These are phyloP conservation scores for Clitocybe nebularis DNA, from an alignment of 1,284 basidiomycete genomes.

Conservation along the genomic window DNA sequence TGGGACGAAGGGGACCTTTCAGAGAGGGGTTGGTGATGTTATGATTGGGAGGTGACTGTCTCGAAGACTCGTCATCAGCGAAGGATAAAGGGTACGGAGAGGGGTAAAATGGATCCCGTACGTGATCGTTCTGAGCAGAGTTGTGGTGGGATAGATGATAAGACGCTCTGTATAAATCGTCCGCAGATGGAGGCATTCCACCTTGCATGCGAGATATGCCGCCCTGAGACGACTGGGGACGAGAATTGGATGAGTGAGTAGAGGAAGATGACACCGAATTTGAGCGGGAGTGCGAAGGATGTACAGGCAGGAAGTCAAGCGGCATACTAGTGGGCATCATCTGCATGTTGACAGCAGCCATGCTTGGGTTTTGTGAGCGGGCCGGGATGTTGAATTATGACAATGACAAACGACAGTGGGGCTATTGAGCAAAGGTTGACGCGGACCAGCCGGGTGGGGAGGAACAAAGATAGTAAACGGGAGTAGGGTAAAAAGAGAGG, in stretches of 20 bases:
- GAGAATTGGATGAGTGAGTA: conserved; percentile 64
- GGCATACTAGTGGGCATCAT: conserved; percentile 61
- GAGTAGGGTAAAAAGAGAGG: conserved; percentile 19
- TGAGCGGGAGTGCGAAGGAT: conserved; percentile 75
- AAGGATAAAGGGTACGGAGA: conserved; percentile 14
- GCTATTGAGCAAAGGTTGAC: conserved; percentile 17
- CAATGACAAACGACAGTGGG: conserved; percentile 20
- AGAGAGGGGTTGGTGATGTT: conserved; percentile 66
- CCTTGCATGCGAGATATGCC: conserved; percentile 47
- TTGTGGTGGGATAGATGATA: conserved; percentile 43
- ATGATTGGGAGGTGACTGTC: conserved; percentile 68
- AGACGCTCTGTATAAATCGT: conserved; percentile 66
- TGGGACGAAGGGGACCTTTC: conserved; percentile 67
- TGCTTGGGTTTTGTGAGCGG: conserved; percentile 25
- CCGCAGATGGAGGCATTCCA: conserved; percentile 44
- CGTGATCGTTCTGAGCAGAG: conserved; percentile 41
- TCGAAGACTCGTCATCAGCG: conserved; percentile 38
- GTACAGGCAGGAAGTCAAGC: conserved; percentile 65
- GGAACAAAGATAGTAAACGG: conserved; percentile 14
- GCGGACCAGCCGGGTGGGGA: conserved; percentile 26
- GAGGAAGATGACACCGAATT: conserved; percentile 72
- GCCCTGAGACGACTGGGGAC: conserved; percentile 74
- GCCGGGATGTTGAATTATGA: conserved; percentile 1
- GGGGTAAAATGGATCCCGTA: conserved; percentile 23
- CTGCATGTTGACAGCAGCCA: conserved; percentile 74